Percentiles rank a stretch among this genome's conserved stretches.
These are phyloP conservation scores for Boletus nobilissimus DNA, from an alignment of 1,284 basidiomycete species.

Conservation along the genomic window DNA sequence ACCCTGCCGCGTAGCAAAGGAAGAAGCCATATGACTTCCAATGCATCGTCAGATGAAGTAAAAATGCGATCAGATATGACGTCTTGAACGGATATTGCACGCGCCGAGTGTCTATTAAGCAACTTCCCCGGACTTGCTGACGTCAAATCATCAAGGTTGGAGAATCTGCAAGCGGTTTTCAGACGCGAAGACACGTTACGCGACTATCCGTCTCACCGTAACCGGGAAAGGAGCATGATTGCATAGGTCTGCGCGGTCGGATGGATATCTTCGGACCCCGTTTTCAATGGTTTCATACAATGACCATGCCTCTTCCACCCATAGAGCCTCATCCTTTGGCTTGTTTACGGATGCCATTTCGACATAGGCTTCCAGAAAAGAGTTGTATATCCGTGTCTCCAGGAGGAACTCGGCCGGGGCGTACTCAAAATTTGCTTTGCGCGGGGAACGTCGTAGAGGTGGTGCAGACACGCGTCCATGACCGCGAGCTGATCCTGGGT, in stretches of 20 bases:
- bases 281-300: slow-evolving; percentile 67
- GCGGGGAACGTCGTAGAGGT: slow-evolving; percentile 75
- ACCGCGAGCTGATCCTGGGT: slow-evolving; percentile 77
- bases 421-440: slow-evolving; percentile 69
- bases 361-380: slow-evolving; percentile 71
- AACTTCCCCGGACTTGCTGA: slow-evolving; percentile 46
- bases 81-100: slow-evolving; percentile 60
- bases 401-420: slow-evolving; percentile 49
- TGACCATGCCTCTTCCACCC: slow-evolving; percentile 68
- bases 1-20: slow-evolving; percentile 43
- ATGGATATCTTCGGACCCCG: slow-evolving; percentile 56
- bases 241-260: slow-evolving; percentile 74
- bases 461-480: slow-evolving; percentile 82
- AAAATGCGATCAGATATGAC: slow-evolving; percentile 70
- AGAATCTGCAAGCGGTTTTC: slow-evolving; percentile 48
- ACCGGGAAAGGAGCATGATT: slow-evolving; percentile 67
- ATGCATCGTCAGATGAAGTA: slow-evolving; percentile 62
- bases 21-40: slow-evolving; percentile 60
- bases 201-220: slow-evolving; percentile 54
- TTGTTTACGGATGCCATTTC: slow-evolving; percentile 64
- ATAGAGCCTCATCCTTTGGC: slow-evolving; percentile 53
- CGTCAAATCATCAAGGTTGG: slow-evolving; percentile 41
- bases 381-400: slow-evolving; percentile 58
- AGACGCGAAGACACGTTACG: slow-evolving; percentile 14
- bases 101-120: slow-evolving; percentile 60